Evolutionary conservation across 2,329 filamentous ascomycete species (phyloP), one percentile per base, ranked within the genome.

Genomic region (Cadophora sp.): DNA sequence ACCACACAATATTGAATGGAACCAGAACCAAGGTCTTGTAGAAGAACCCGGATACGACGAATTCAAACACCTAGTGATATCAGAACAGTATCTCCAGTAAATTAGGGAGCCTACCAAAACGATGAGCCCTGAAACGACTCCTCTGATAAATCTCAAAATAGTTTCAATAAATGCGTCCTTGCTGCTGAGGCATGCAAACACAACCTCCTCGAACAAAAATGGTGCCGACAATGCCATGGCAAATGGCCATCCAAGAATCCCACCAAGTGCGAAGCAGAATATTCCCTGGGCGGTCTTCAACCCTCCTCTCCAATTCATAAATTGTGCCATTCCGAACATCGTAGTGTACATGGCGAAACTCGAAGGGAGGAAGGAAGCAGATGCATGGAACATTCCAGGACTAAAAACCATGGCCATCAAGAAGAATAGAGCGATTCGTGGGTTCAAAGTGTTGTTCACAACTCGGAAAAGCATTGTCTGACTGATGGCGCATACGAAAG

Each of bases 281-380:
- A 99, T 93, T 45, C 93, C 96, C 76, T 88, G 85, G 0, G 92
- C 89, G 0, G 93, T 97, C 78, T 90, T 92, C 55, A 94, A 82
- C 0, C 93, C 92, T 22, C 89, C 90, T 45, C 86, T 87, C 90
- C 92, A 96, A 79, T 97, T 92, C 87, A 99, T 91, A 79, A 98
- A 99, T 0, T 93, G 89, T 1, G 94, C 87, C 64, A 94, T 87
- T 13, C 94, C 96, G 8, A 98, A 83, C 85, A 96, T 96, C 16
- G 88, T 89, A 67, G 89, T 92, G 78, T 96, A 97, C 96, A 99
- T 99, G 76, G 96, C 91, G 76, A 99, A 99, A 78, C 91, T 97
- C 9, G 94, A 97, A 0, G 96, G 96, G 5, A 99, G 83, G 76
- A 92, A 97, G 6, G 95, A 89, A 1, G 91, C 86, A 66, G 93